Conservation (phyloP, 169 alveolate genomes). For the Plasmodium falciparum region DNA sequence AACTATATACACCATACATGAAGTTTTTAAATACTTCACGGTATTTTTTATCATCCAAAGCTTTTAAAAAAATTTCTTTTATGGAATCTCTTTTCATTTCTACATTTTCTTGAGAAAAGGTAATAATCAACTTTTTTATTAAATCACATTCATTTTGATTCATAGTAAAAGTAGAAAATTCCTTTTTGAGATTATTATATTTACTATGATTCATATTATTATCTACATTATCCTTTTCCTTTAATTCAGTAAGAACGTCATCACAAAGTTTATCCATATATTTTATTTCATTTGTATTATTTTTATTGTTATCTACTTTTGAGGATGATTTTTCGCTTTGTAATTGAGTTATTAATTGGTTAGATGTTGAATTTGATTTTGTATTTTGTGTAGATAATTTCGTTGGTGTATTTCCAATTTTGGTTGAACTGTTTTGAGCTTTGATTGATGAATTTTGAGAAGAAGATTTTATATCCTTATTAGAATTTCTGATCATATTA, state of each 20-base stretch:
- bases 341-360: neutral
- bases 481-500: too few species aligned
- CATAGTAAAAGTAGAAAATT: slow-evolving; percentile 5
- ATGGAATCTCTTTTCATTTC: neutral
- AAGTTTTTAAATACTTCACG: slow-evolving; percentile 10
- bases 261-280: slow-evolving; percentile 10
- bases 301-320: neutral
- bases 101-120: slow-evolving; percentile 1
- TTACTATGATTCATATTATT: neutral
- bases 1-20: slow-evolving; percentile 19
- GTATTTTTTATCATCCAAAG: slow-evolving; percentile 12
- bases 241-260: neutral
- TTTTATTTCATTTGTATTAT: neutral
- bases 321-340: neutral
- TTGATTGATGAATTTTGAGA: neutral
- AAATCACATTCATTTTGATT: slow-evolving; percentile 14
- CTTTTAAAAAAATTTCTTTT: slow-evolving; percentile 6
- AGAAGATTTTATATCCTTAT: neutral
- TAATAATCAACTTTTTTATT: slow-evolving; percentile 16
- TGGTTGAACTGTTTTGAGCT: neutral
- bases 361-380: neutral
- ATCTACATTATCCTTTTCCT: neutral
- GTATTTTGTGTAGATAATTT: neutral
- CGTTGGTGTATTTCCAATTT: neutral
- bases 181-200: slow-evolving; percentile 1